phyloP scores from a whole-genome alignment of 768 basidiomycete species.

The Boletus vermiculosoides region DNA sequence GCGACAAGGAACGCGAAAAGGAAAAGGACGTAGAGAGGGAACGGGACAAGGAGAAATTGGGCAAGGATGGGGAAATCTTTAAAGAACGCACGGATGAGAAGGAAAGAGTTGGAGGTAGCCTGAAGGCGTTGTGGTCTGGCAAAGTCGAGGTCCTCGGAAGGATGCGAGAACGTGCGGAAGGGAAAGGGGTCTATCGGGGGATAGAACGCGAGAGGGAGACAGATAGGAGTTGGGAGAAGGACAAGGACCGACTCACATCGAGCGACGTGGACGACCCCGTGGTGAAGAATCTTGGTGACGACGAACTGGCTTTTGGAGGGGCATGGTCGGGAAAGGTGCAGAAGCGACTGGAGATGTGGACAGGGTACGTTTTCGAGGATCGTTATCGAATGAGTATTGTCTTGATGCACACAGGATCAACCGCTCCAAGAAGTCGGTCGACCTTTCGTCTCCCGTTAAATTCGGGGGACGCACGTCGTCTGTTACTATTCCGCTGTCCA shows the following conservation, averaged over 20 bases:
- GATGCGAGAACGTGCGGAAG: constrained; percentile 32
- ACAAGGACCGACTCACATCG: constrained; percentile 24
- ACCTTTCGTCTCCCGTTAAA: constrained; percentile 27
- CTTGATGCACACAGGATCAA: constrained; percentile 30
- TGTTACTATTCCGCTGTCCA: constrained; percentile 31
- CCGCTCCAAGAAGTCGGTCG: constrained; percentile 33
- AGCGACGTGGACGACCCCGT: constrained; percentile 32
- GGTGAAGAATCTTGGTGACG: constrained; percentile 27
- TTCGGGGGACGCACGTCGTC: constrained; percentile 25
- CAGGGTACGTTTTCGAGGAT: constrained; percentile 37
- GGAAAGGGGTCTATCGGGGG: constrained; percentile 11
- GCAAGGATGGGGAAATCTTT: constrained; percentile 35
- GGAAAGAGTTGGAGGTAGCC: constrained; percentile 33
- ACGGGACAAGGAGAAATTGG: constrained; percentile 37
- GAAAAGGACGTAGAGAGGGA: constrained; percentile 35
- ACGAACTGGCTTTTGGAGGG: constrained; percentile 35
- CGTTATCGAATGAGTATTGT: neutral
- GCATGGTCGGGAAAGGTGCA: constrained; percentile 44
- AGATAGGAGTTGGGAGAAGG: constrained; percentile 28
- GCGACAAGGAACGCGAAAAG: constrained; percentile 32
- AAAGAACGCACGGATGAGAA: constrained; percentile 35
- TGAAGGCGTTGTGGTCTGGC: constrained; percentile 36
- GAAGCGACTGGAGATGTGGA: constrained; percentile 49
- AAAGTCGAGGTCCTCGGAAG: constrained; percentile 26
- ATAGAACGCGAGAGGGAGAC: constrained; percentile 29